A percentile compares a stretch with the other conserved stretches of the same genome.
Evolutionary conservation across 2,329 filamentous ascomycete species (phyloP).

Genomic region (Sarocladium brachiariae): DNA sequence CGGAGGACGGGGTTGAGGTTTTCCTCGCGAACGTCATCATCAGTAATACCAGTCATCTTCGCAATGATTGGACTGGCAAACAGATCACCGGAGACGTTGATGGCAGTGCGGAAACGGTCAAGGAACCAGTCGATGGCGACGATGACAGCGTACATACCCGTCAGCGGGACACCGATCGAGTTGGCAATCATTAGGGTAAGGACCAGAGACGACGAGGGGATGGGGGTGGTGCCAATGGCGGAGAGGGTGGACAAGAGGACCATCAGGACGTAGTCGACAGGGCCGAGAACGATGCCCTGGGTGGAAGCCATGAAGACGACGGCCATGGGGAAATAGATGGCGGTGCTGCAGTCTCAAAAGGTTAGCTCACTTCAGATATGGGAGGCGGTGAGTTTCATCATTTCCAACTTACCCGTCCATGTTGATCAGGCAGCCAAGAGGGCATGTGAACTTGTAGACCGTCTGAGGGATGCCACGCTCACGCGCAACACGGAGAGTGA

Average conservation of each 20-base stretch:
- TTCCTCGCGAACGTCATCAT: slow-evolving; percentile 11
- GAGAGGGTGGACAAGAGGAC: slow-evolving; percentile 41
- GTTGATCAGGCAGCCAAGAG: slow-evolving; percentile 42
- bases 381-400: not conserved
- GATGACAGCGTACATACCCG: slow-evolving; percentile 44
- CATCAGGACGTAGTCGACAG: slow-evolving; percentile 41
- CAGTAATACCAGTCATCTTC: slow-evolving; percentile 20
- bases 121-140: slow-evolving; percentile 49
- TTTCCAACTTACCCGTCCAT: slow-evolving; percentile 35
- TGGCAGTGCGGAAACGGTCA: slow-evolving; percentile 46
- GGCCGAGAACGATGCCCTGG: slow-evolving; percentile 35
- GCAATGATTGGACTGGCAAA: slow-evolving; percentile 24
- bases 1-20: slow-evolving; percentile 1
- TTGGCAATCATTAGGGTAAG: slow-evolving; percentile 44
- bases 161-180: slow-evolving; percentile 36
- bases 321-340: slow-evolving; percentile 48
- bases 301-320: slow-evolving; percentile 46
- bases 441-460: slow-evolving; percentile 38
- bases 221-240: slow-evolving; percentile 47
- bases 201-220: slow-evolving; percentile 44
- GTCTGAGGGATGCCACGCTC: slow-evolving; percentile 34
- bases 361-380: slow-evolving; percentile 10
- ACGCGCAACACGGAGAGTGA: slow-evolving; percentile 36
- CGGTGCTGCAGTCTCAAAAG: slow-evolving; percentile 29
- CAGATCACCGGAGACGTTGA: slow-evolving; percentile 45